phyloP scores from a whole-genome alignment of 495 filamentous ascomycete genomes.

The Bacidia rubella region DNA sequence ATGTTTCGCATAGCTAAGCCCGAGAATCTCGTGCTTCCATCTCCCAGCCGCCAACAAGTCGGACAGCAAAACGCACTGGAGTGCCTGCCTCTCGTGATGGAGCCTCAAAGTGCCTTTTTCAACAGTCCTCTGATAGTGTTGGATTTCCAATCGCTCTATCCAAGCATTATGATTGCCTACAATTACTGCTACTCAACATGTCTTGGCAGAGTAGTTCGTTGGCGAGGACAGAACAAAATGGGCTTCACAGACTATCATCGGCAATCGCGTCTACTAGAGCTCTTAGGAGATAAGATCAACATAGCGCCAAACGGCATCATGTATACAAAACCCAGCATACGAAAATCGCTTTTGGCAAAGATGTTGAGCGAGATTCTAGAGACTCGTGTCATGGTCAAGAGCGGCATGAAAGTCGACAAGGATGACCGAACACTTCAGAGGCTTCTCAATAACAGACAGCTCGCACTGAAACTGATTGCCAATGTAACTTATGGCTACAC shows the following conservation, averaged over 20 bases:
- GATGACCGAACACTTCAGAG: slow-evolving; percentile 77
- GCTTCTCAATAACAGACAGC: slow-evolving; percentile 82
- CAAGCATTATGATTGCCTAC: slow-evolving; percentile 97
- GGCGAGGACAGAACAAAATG: slow-evolving; percentile 90
- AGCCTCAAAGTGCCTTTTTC: slow-evolving; percentile 91
- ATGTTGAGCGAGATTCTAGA: slow-evolving; percentile 96
- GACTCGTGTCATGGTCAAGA: slow-evolving; percentile 96
- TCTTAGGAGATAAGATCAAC: slow-evolving; percentile 79
- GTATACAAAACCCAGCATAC: slow-evolving; percentile 72
- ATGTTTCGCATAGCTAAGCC: slow-evolving; percentile 99
- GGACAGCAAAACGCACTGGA: slow-evolving; percentile 90
- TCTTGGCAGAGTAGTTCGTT: slow-evolving; percentile 67
- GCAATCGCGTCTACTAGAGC: slow-evolving; percentile 55
- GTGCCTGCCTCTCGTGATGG: slow-evolving; percentile 93
- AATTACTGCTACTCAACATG: slow-evolving; percentile 99
- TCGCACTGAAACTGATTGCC: slow-evolving; percentile 92
- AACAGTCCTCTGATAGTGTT: slow-evolving; percentile 78
- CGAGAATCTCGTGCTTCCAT: slow-evolving; percentile 83
- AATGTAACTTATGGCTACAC: slow-evolving; percentile 99
- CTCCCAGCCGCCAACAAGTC: slow-evolving; percentile 81
- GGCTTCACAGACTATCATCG: slow-evolving; percentile 78
- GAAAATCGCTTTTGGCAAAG: slow-evolving; percentile 84
- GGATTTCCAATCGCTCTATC: slow-evolving; percentile 93
- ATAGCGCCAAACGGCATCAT: slow-evolving; percentile 94
- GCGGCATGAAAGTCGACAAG: slow-evolving; percentile 89